Percentiles rank a stretch among this genome's conserved stretches.
phyloP scores from a whole-genome alignment of 305 asterid species.

The Rubia peregrina region DNA sequence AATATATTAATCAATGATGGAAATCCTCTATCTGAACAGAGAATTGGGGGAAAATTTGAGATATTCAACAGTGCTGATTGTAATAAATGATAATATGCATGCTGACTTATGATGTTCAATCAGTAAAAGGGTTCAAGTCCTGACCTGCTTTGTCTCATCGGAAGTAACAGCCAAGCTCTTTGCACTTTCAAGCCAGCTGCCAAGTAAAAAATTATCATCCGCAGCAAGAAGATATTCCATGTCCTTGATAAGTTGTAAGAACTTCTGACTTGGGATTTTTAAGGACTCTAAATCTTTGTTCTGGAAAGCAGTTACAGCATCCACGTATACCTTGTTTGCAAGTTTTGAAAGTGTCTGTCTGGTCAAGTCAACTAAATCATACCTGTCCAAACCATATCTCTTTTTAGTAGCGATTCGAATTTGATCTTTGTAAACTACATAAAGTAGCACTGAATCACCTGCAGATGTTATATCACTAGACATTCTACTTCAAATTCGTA shows the following conservation, averaged over 20 bases:
- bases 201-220: conserved; percentile 78
- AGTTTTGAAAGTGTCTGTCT: conserved; percentile 88
- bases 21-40: neutral
- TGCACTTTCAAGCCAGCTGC: conserved; percentile 88
- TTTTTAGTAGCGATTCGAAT: neutral
- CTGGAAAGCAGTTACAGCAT: conserved; percentile 55
- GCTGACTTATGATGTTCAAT: neutral
- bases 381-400: conserved; percentile 41
- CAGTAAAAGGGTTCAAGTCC: conserved; percentile 9
- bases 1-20: neutral
- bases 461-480: neutral
- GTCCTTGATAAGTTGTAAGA: conserved; percentile 82
- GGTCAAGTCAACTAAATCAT: conserved; percentile 92
- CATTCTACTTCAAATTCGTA: neutral
- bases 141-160: conserved; percentile 69
- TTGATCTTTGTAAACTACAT: neutral
- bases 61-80: neutral
- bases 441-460: too few relatives aligned
- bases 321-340: conserved; percentile 81
- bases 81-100: neutral
- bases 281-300: conserved; percentile 52
- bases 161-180: conserved; percentile 48
- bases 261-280: conserved; percentile 41
- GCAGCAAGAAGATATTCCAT: conserved; percentile 78
- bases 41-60: neutral